Percentiles rank a stretch among this genome's conserved stretches.
phyloP scores from a whole-genome alignment of 371 early-diverging fungal genomes.

The Mortierella sp. region DNA sequence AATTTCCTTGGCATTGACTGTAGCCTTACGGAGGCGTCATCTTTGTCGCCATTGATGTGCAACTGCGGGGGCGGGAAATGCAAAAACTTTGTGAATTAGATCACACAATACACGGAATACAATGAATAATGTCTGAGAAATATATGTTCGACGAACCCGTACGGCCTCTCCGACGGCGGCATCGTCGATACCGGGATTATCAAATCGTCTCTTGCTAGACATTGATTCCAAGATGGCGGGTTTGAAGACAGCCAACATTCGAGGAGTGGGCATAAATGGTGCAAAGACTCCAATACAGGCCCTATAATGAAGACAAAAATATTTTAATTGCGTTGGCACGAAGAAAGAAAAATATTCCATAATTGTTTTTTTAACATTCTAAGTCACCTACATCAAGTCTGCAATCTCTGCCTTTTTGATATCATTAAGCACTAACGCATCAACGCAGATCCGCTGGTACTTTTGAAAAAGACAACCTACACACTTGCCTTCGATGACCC shows the following conservation, averaged over 20 bases:
- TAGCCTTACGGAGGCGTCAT: too few species aligned
- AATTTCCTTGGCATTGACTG: too few species aligned
- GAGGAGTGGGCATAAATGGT: constrained; percentile 10
- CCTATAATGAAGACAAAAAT: constrained; percentile 9
- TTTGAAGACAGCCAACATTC: constrained; percentile 12
- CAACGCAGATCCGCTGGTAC: constrained; percentile 15
- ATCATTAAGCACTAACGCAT: constrained; percentile 11
- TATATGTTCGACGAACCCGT: too few species aligned
- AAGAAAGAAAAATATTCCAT: constrained; percentile 8
- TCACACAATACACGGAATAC: too few species aligned
- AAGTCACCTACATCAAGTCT: constrained; percentile 11
- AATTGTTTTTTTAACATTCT: constrained; percentile 11
- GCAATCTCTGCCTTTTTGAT: constrained; percentile 15
- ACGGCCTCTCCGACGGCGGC: too few species aligned
- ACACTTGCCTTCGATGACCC: constrained; percentile 9
- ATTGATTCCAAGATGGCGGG: constrained; percentile 4
- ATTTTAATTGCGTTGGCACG: constrained; percentile 13
- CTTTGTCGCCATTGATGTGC: too few species aligned
- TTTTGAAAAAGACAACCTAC: constrained; percentile 9
- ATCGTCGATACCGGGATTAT: constrained; percentile 9
- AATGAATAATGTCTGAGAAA: too few species aligned
- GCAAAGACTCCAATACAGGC: constrained; percentile 13
- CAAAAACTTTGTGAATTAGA: too few species aligned
- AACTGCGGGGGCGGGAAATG: too few species aligned
- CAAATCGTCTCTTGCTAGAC: neutral